These are phyloP conservation scores for Sporothrix dimorphospora DNA, from an alignment of 2,329 filamentous ascomycete species.

Conservation along the genomic window DNA sequence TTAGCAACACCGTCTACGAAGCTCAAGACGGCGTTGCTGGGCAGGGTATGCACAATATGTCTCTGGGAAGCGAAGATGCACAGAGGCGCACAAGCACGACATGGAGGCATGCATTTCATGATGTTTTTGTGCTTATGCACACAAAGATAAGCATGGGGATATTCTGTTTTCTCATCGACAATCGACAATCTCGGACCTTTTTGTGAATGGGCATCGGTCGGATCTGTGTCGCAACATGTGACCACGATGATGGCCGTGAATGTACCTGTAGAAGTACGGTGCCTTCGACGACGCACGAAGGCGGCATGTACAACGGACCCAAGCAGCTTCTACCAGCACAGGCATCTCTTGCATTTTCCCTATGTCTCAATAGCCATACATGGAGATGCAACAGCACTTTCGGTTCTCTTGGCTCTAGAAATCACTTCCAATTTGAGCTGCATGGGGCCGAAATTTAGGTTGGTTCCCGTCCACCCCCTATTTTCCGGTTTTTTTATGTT, in stretches of 20 bases:
- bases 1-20: background rate
- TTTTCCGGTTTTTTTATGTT: background rate
- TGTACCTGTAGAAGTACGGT: background rate
- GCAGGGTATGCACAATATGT: background rate
- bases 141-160: background rate
- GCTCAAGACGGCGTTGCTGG: background rate
- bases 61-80: background rate
- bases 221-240: background rate
- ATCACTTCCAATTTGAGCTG: conserved; percentile 1
- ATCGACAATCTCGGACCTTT: background rate
- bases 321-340: background rate
- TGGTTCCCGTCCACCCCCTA: background rate
- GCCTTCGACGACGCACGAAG: background rate
- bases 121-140: background rate
- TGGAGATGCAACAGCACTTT: background rate
- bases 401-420: background rate
- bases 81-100: background rate
- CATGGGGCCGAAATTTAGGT: background rate
- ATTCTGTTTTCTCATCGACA: background rate
- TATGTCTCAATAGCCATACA: background rate
- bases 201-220: background rate
- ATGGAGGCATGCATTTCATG: background rate
- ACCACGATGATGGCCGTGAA: background rate
- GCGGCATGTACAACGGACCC: background rate
- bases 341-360: background rate